Conservation (phyloP, 148 eudicot species). For the Camellia sinensis region DNA sequence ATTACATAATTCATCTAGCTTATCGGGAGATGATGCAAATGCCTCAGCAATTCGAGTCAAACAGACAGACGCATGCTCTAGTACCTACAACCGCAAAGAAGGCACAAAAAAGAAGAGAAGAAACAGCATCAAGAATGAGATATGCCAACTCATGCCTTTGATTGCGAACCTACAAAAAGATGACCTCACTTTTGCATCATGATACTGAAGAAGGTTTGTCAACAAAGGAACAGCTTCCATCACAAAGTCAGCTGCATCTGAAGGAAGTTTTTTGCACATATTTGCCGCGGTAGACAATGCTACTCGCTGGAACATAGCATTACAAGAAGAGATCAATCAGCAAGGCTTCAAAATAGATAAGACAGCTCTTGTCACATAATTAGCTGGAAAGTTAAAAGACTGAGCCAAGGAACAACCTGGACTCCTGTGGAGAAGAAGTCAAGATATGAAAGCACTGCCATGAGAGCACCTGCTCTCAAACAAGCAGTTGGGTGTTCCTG, state of each 20-base stretch:
- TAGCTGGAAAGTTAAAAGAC: background rate
- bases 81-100: conserved; percentile 48
- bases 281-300: conserved; percentile 98
- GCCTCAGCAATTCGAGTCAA: conserved; percentile 92
- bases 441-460: conserved; percentile 98
- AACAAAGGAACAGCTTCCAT: conserved; percentile 99
- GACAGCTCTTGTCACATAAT: background rate
- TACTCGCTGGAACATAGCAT: conserved; percentile 56
- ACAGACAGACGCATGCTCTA: conserved; percentile 97
- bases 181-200: conserved; percentile 80
- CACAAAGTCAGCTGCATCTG: conserved; percentile 98
- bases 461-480: conserved; percentile 91
- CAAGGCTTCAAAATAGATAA: background rate
- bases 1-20: conserved; percentile 83
- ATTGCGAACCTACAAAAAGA: conserved; percentile 2
- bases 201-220: conserved; percentile 95
- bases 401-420: conserved; percentile 49
- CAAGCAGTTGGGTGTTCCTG: conserved; percentile 99
- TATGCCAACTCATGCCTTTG: background rate
- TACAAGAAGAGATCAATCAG: conserved; percentile 14
- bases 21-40: conserved; percentile 74
- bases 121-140: background rate
- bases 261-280: conserved; percentile 97
- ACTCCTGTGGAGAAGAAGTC: conserved; percentile 99
- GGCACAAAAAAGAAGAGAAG: background rate